Conservation (phyloP, 768 basidiomycete species). For the Rhodosporidiobolus sp. region DNA sequence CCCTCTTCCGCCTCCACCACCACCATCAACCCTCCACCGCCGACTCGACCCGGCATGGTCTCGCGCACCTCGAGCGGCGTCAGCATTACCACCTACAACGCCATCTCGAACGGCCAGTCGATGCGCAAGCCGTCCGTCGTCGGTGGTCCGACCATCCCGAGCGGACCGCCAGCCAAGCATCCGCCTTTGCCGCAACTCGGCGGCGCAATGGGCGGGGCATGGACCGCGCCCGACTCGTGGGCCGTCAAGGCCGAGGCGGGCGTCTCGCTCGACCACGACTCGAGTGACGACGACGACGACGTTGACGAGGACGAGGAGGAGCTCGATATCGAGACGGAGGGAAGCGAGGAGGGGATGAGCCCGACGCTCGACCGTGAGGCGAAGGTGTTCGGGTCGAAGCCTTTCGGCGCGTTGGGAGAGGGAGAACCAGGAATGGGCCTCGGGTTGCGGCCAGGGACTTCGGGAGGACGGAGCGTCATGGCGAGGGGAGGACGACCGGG, state of each 20-base stretch:
- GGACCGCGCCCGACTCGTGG: slow-evolving; percentile 54
- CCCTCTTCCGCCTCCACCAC: neutral
- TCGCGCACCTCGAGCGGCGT: neutral
- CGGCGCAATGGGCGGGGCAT: slow-evolving; percentile 18
- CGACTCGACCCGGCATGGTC: neutral
- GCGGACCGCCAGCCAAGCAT: neutral
- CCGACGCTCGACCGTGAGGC: slow-evolving; percentile 9
- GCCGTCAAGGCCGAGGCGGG: slow-evolving; percentile 50
- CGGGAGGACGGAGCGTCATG: neutral
- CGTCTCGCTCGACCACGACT: slow-evolving; percentile 38
- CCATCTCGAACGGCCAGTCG: neutral
- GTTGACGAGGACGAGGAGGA: slow-evolving; percentile 45
- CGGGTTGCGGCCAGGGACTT: slow-evolving; percentile 15
- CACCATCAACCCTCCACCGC: neutral
- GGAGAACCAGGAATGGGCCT: neutral
- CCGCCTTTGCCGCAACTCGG: neutral
- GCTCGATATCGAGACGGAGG: slow-evolving; percentile 40
- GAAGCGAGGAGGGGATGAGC: slow-evolving; percentile 13
- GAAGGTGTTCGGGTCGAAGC: neutral
- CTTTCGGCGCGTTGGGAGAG: neutral
- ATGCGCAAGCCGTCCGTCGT: slow-evolving; percentile 1
- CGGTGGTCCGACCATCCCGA: neutral
- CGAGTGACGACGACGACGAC: slow-evolving; percentile 36
- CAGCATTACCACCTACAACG: neutral
- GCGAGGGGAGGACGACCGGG: slow-evolving; percentile 6